Evolutionary conservation across 805 yeast genomes (phyloP), one percentile per base, ranked within the genome.

Genomic region (Ascoidea rubescens): DNA sequence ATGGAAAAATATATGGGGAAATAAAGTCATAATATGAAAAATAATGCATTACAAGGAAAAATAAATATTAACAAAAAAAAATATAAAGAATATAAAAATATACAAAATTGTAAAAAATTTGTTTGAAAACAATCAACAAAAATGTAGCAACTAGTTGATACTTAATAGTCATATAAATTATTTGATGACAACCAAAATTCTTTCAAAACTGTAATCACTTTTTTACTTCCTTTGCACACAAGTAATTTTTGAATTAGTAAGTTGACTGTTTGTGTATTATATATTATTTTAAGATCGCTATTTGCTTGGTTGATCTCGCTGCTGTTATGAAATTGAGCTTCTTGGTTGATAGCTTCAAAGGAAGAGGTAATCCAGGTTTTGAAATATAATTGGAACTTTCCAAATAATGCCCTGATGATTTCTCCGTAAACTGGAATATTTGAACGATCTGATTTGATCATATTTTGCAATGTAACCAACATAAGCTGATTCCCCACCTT

Each of bases 381-480:
- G 54, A 72, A 70, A 33, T 69, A 64, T 50, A 78, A 53, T 5
- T 79, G 79, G 56, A 68, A 72, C 56, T 77, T 79, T 0, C 73
- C 76, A 4, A 79, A 60, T 46, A 80, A 58, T 2, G 69, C 63
- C 49, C 82, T 67, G 53, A 80, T 64, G 1, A 79, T 59, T 17
- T 78, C 80, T 45, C 78, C 77, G 61, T 71, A 84, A 48, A 68
- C 67, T 12, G 80, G 87, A 46, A 83, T 61, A 54, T 78, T 79
- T 0, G 90, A 82, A 56, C 91, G 67, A 5, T 71, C 68, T 14
- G 76, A 58, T 51, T 71, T 77, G 63, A 82, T 59, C 64, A 83
- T 58, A 54, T 74, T 71, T 57, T 67, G 54, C 63, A 77, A 54
- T 2, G 71, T 60, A 14, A 59, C 57, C 65, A 61, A 65, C 53